Conservation (phyloP, 2,329 filamentous ascomycete species). For the Dothideomycetes sp. region DNA sequence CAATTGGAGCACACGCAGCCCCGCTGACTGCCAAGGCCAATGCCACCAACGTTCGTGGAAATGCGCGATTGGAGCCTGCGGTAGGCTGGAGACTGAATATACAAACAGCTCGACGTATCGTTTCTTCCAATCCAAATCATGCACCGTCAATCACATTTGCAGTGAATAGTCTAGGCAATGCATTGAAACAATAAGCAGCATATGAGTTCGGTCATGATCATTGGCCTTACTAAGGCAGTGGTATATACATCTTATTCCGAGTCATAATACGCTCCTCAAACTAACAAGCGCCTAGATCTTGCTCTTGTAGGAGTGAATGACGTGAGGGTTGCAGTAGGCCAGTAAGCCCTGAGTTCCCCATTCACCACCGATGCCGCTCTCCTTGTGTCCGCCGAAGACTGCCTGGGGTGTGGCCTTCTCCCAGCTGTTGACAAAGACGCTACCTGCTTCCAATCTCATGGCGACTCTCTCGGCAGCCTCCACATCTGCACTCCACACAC, state of each 20-base stretch:
- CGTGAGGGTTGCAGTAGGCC: slow-evolving; percentile 36
- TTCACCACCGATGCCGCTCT: slow-evolving; percentile 68
- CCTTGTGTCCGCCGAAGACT: slow-evolving; percentile 56
- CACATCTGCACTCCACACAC: slow-evolving; percentile 42
- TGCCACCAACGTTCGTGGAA: not conserved
- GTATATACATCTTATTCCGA: too few species aligned
- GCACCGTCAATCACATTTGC: too few species aligned
- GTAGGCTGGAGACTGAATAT: too few species aligned
- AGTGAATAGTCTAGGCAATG: too few species aligned
- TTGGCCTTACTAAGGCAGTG: too few species aligned
- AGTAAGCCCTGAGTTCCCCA: slow-evolving; percentile 34
- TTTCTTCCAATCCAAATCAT: too few species aligned
- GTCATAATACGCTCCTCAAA: too few species aligned
- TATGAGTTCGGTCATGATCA: too few species aligned
- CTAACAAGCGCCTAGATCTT: too few species aligned
- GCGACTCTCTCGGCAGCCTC: slow-evolving; percentile 37
- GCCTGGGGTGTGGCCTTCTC: slow-evolving; percentile 36
- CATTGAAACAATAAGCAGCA: too few species aligned
- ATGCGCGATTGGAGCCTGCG: too few species aligned
- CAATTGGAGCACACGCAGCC: not conserved
- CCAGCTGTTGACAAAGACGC: slow-evolving; percentile 44
- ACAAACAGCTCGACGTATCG: too few species aligned
- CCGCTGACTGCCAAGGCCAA: not conserved
- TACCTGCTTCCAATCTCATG: slow-evolving; percentile 40
- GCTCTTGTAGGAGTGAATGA: slow-evolving; percentile 38